Percentiles rank a stretch among this genome's conserved stretches.
phyloP scores from a whole-genome alignment of 345 rosid genomes.

The Arabidopsis suecica region DNA sequence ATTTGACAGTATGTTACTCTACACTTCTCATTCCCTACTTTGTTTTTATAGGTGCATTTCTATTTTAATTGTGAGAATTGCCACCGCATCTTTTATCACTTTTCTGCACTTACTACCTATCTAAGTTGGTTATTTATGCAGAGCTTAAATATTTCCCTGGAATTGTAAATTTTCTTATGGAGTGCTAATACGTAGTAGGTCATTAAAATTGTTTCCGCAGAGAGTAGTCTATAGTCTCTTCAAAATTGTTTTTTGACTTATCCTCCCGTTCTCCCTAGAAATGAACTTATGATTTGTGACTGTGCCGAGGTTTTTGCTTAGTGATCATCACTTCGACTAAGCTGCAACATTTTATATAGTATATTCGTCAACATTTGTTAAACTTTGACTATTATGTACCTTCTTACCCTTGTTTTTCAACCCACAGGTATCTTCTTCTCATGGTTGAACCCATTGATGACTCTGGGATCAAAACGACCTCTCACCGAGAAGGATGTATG shows the following conservation, averaged over 20 bases:
- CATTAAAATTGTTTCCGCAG: neutral
- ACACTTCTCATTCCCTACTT: slow-evolving; percentile 25
- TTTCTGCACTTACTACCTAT: slow-evolving; percentile 11
- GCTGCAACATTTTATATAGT: slow-evolving; percentile 9
- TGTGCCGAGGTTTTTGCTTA: slow-evolving; percentile 12
- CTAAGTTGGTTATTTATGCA: slow-evolving; percentile 22
- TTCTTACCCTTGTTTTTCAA: slow-evolving; percentile 13
- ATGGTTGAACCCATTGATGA: slow-evolving; percentile 93
- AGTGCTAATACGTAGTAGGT: slow-evolving; percentile 3
- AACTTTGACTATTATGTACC: slow-evolving; percentile 8
- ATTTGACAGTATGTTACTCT: slow-evolving; percentile 71
- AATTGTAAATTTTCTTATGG: slow-evolving; percentile 1
- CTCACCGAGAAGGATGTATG: slow-evolving; percentile 94
- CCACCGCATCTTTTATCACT: slow-evolving; percentile 21
- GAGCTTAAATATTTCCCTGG: neutral
- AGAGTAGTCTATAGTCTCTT: slow-evolving; percentile 16
- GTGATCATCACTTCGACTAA: slow-evolving; percentile 25
- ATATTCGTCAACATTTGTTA: slow-evolving; percentile 27
- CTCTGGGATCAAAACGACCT: slow-evolving; percentile 84
- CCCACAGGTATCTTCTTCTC: slow-evolving; percentile 63
- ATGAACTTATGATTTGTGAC: slow-evolving; percentile 17
- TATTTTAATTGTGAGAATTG: slow-evolving; percentile 21
- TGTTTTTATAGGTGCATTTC: slow-evolving; percentile 32
- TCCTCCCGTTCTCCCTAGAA: slow-evolving; percentile 3
- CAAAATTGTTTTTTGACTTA: neutral